Conservation (phyloP, 129 eudicot genomes). For the Rutidosis leptorrhynchoides region DNA sequence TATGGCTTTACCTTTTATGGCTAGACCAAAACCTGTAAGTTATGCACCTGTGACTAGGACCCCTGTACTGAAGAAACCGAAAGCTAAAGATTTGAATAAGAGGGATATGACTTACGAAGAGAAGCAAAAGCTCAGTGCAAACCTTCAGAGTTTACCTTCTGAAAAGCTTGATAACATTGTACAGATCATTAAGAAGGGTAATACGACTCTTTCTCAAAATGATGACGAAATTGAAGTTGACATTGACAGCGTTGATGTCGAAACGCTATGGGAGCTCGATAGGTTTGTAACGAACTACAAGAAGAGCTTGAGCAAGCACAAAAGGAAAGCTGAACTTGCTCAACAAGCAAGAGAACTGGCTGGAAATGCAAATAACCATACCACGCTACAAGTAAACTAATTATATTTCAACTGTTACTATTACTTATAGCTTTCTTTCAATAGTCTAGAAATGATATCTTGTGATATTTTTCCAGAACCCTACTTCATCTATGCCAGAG, state of each 20-base stretch:
- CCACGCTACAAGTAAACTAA: constrained; percentile 34
- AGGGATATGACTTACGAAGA: constrained; percentile 92
- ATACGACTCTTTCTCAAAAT: constrained; percentile 56
- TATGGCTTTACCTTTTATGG: constrained; percentile 40
- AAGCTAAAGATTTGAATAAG: constrained; percentile 86
- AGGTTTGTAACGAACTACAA: constrained; percentile 88
- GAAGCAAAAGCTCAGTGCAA: constrained; percentile 75
- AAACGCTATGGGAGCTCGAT: constrained; percentile 98
- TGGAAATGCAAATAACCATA: constrained; percentile 28
- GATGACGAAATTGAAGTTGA: constrained; percentile 94
- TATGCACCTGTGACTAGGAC: constrained; percentile 49
- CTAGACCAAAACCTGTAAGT: constrained; percentile 33
- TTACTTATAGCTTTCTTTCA: neutral
- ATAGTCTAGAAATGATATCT: constrained; percentile 15
- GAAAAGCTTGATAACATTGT: constrained; percentile 82
- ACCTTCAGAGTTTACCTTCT: constrained; percentile 75
- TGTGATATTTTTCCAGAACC: constrained; percentile 47
- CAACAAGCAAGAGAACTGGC: constrained; percentile 55
- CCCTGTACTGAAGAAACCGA: constrained; percentile 79
- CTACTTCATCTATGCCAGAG: constrained; percentile 28
- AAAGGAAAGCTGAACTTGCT: constrained; percentile 77
- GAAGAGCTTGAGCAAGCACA: constrained; percentile 88
- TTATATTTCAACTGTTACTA: neutral
- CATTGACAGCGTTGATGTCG: constrained; percentile 81
- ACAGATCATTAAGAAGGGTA: constrained; percentile 77